Evolutionary conservation across 2,329 filamentous ascomycete species (phyloP).

Genomic region (Aspergillus felis): DNA sequence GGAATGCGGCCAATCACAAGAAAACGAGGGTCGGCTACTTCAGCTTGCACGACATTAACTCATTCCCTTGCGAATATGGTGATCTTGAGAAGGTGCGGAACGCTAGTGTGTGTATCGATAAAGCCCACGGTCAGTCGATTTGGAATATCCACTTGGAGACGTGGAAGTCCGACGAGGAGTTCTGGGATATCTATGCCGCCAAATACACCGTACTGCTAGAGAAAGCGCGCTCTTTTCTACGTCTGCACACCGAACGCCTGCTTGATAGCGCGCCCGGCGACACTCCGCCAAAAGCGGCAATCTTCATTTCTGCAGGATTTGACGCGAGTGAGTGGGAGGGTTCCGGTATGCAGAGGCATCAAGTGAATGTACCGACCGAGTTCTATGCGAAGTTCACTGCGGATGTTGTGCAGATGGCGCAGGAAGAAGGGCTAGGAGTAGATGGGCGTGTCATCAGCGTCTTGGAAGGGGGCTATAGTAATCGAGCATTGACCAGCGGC

Average conservation of each 20-base stretch:
- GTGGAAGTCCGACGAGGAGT: conserved; percentile 78
- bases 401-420: conserved; percentile 76
- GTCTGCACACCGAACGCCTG: conserved; percentile 65
- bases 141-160: conserved; percentile 94
- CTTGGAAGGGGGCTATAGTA: conserved; percentile 92
- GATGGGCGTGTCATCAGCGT: conserved; percentile 89
- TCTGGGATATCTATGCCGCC: conserved; percentile 81
- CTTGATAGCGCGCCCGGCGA: conserved; percentile 50
- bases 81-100: conserved; percentile 90
- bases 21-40: conserved; percentile 92
- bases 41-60: conserved; percentile 97
- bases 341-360: conserved; percentile 88
- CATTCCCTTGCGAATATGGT: conserved; percentile 92
- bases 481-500: conserved; percentile 82
- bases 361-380: conserved; percentile 91
- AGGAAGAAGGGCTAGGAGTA: conserved; percentile 71
- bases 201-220: conserved; percentile 74
- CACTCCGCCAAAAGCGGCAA: conserved; percentile 70
- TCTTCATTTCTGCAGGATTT: conserved; percentile 94
- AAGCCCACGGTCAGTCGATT: conserved; percentile 86
- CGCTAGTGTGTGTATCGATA: conserved; percentile 90
- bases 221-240: conserved; percentile 76
- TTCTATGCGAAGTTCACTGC: conserved; percentile 91
- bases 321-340: conserved; percentile 96
- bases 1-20: conserved; percentile 71